Base-by-base conservation (phyloP, 805 yeast genomes). In the Komagataella populi region DNA sequence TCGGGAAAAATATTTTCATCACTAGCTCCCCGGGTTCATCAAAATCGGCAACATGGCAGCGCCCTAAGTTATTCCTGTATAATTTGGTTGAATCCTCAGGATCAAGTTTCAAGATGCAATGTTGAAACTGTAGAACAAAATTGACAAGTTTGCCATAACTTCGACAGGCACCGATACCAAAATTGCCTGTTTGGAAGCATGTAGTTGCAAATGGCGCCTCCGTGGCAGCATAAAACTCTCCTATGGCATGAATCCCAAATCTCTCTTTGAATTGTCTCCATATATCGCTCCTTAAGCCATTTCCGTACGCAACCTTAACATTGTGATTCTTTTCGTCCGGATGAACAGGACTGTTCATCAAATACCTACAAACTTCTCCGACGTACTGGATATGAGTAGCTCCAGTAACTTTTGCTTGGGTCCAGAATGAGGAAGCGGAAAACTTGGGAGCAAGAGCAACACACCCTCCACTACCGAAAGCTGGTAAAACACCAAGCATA, bases 171-270 rank as follows among this genome's bases (percentile, higher is more conserved):
- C 97, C 97, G 49, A 88, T 73, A 5, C 95, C 97, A 61, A 71
- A 76, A 46, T 80, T 83, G 22, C 95, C 95, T 48, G 66, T 68
- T 67, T 91, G 97, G 60, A 78, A 76, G 60, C 81, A 82, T 1
- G 95, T 88, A 16, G 90, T 77, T 1, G 95, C 96, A 58, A 87
- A 77, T 17, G 97, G 97, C 2, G 91, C 81, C 63, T 90, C 98
- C 0, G 96, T 88, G 2, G 96, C 84, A 1, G 96, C 96, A 66
- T 90, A 90, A 61, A 91, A 90, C 63, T 90, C 98, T 14, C 95
- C 96, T 54, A 90, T 75, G 4, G 78, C 83, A 23, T 74, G 70
- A 54, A 90, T 83, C 53, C 80, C 75, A 71, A 90, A 90, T 54
- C 96, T 72, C 20, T 74, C 66, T 65, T 87, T 88, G 68, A 90